These are phyloP conservation scores for Diaporthe eres DNA, from an alignment of 2,329 filamentous ascomycete genomes.

Conservation along the genomic window DNA sequence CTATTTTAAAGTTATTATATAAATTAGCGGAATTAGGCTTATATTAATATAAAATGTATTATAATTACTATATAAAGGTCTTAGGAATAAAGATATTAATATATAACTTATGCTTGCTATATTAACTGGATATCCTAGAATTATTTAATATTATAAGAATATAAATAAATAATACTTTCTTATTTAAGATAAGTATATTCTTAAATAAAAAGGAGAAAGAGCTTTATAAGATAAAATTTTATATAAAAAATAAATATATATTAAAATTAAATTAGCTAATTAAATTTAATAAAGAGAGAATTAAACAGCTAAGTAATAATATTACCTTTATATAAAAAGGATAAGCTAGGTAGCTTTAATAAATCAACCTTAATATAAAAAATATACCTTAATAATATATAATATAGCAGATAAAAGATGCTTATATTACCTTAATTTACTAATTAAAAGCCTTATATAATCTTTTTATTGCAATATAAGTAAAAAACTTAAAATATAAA, in stretches of 20 bases:
- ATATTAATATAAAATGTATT: neutral
- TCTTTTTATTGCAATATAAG: neutral
- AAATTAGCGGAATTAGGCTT: neutral
- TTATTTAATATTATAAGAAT: no score
- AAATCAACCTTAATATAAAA: neutral
- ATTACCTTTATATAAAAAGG: neutral
- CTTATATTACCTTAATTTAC: no score
- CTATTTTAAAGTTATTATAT: neutral
- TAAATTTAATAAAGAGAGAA: no score
- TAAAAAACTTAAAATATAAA: neutral
- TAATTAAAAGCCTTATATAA: no score
- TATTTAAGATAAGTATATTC: no score
- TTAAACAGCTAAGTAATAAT: no score
- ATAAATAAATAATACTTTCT: no score
- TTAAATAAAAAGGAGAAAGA: neutral
- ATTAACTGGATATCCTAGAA: no score
- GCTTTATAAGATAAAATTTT: neutral
- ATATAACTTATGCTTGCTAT: neutral
- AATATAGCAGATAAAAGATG: no score
- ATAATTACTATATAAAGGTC: neutral
- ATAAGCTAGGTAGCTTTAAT: neutral
- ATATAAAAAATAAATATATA: neutral
- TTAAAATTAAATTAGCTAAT: neutral
- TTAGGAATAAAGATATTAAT: neutral
- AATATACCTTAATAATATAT: neutral